These are phyloP conservation scores for Botrytis elliptica DNA, from an alignment of 2,329 filamentous ascomycete species.

Conservation along the genomic window DNA sequence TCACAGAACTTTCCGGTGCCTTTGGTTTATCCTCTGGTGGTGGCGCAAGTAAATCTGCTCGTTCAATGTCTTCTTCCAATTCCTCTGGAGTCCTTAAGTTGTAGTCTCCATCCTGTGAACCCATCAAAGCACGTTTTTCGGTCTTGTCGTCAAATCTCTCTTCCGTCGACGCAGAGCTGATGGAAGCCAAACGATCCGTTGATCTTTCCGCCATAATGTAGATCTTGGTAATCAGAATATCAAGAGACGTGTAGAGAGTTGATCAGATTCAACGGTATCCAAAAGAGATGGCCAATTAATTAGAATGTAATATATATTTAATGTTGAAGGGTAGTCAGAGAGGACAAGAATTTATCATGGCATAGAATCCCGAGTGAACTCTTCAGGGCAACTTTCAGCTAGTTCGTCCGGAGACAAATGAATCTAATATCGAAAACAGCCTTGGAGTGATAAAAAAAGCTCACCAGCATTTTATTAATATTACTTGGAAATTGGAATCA, in stretches of 20 bases:
- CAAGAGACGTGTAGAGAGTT: background rate
- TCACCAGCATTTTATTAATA: background rate
- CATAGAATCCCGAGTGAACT: background rate
- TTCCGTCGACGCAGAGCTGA: constrained; percentile 35
- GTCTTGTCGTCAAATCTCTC: constrained; percentile 33
- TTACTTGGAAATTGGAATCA: constrained; percentile 11
- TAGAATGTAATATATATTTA: background rate
- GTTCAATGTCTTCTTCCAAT: constrained; percentile 43
- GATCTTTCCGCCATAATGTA: constrained; percentile 33
- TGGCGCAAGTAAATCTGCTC: constrained; percentile 44
- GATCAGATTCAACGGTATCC: background rate
- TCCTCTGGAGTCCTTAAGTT: constrained; percentile 38
- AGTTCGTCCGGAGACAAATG: background rate
- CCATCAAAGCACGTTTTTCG: constrained; percentile 29
- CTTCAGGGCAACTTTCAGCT: background rate
- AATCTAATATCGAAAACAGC: background rate
- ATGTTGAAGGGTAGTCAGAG: background rate
- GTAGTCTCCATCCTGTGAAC: constrained; percentile 29
- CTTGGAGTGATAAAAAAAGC: background rate
- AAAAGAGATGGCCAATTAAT: background rate
- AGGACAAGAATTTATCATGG: background rate
- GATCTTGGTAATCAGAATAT: background rate
- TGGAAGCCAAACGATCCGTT: constrained; percentile 31
- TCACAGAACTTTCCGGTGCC: constrained; percentile 39
- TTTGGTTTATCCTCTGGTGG: constrained; percentile 39